These are phyloP conservation scores for Hagleromyces aurorensis DNA, from an alignment of 805 yeast genomes.

Conservation along the genomic window DNA sequence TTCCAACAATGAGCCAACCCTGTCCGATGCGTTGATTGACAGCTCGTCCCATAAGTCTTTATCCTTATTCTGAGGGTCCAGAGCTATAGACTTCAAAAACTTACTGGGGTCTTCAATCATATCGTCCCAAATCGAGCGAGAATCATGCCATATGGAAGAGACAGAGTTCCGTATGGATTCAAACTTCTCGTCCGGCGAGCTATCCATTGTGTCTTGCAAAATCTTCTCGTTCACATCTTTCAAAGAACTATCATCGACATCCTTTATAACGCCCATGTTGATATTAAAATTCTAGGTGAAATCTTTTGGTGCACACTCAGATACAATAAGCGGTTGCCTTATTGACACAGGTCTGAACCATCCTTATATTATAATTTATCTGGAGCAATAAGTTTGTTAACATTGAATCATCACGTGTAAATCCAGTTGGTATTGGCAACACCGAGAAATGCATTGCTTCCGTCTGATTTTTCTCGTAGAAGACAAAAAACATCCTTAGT, in stretches of 20 bases:
- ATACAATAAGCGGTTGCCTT: no score
- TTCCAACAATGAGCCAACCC: conserved; percentile 22
- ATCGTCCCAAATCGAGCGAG: conserved; percentile 13
- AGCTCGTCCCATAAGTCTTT: conserved; percentile 14
- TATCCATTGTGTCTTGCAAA: conserved; percentile 6
- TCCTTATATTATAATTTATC: no score
- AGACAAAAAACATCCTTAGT: no score
- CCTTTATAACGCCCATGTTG: conserved; percentile 16
- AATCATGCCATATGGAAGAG: conserved; percentile 11
- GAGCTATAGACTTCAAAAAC: conserved; percentile 6
- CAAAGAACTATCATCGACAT: conserved; percentile 10
- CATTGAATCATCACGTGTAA: no score
- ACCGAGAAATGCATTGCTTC: no score
- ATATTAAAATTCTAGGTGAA: no score
- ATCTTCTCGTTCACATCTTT: conserved; percentile 11
- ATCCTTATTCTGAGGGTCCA: conserved; percentile 6
- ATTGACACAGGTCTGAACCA: no score
- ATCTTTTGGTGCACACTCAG: no score
- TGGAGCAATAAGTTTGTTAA: no score
- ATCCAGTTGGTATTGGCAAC: no score
- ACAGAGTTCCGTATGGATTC: conserved; percentile 13
- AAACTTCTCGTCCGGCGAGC: conserved; percentile 7
- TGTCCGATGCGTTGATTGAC: conserved; percentile 12
- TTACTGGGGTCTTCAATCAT: conserved; percentile 13
- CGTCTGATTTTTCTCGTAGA: no score